Evolutionary conservation across 495 filamentous ascomycete species (phyloP).

Genomic region (Lasiosphaeria miniovina): DNA sequence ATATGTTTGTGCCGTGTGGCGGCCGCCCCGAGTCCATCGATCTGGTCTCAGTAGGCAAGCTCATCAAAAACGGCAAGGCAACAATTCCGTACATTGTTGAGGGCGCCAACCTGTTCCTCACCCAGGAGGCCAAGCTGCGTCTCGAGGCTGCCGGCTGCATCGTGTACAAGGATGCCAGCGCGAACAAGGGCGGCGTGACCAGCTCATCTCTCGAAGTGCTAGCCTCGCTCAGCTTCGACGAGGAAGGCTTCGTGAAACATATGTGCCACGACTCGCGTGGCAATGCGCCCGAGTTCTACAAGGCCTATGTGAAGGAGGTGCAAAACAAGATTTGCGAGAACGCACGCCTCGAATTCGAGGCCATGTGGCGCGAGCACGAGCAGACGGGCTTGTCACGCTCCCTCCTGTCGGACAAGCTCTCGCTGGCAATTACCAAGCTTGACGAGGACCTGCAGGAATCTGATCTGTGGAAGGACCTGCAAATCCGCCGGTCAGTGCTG

Average conservation of each 20-base stretch:
- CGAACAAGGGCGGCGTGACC: slow-evolving; percentile 98
- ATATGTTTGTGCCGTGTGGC: slow-evolving; percentile 93
- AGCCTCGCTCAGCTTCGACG: slow-evolving; percentile 89
- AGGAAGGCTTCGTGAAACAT: slow-evolving; percentile 78
- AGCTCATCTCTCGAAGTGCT: slow-evolving; percentile 97
- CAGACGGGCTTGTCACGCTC: slow-evolving; percentile 74
- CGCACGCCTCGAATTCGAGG: slow-evolving; percentile 90
- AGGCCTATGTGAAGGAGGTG: slow-evolving; percentile 86
- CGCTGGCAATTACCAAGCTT: slow-evolving; percentile 85
- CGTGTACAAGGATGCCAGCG: slow-evolving; percentile 94
- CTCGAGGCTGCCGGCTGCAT: slow-evolving; percentile 91
- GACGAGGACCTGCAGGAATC: slow-evolving; percentile 94
- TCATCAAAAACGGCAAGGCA: slow-evolving; percentile 81
- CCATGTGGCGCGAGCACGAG: slow-evolving; percentile 92
- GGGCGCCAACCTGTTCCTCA: slow-evolving; percentile 97
- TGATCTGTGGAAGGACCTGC: slow-evolving; percentile 82
- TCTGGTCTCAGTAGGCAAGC: slow-evolving; percentile 74
- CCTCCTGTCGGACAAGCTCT: slow-evolving; percentile 83
- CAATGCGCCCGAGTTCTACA: slow-evolving; percentile 83
- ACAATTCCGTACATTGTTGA: slow-evolving; percentile 93
- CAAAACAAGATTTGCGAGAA: slow-evolving; percentile 87
- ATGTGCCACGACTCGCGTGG: slow-evolving; percentile 86
- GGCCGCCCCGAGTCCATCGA: slow-evolving; percentile 97
- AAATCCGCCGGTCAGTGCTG: slow-evolving; percentile 73
- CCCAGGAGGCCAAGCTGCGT: slow-evolving; percentile 93